phyloP scores from a whole-genome alignment of 2,329 filamentous ascomycete species.

The Ilyonectria destructans region DNA sequence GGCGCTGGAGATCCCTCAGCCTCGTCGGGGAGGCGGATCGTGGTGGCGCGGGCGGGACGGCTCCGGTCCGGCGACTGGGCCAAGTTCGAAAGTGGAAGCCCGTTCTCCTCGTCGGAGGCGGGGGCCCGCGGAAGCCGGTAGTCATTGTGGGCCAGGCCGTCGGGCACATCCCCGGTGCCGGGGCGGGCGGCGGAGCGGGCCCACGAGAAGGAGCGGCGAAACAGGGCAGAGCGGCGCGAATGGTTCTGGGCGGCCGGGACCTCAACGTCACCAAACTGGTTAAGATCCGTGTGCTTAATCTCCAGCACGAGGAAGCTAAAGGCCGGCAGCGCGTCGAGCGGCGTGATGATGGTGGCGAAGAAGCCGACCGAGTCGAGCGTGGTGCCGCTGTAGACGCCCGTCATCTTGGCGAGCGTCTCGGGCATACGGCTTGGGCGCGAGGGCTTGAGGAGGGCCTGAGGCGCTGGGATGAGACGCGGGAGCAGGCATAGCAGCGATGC shows the following conservation, averaged over 20 bases:
- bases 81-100: conserved; percentile 23
- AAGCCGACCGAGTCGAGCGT: conserved; percentile 71
- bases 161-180: conserved; percentile 2
- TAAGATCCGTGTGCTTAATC: conserved; percentile 62
- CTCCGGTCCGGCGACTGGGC: conserved; percentile 12
- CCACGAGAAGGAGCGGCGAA: conserved; percentile 33
- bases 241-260: conserved; percentile 16
- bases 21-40: conserved; percentile 25
- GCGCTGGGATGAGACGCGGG: conserved; percentile 74
- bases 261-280: conserved; percentile 33
- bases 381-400: conserved; percentile 72
- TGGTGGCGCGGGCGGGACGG: conserved; percentile 24
- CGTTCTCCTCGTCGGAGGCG: conserved; percentile 35
- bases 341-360: conserved; percentile 75
- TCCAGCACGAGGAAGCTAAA: conserved; percentile 66
- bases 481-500: conserved; percentile 72
- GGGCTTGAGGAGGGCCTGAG: conserved; percentile 74
- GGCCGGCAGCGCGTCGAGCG: conserved; percentile 64
- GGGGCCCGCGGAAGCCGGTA: conserved; percentile 32
- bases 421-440: conserved; percentile 71
- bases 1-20: conserved; percentile 12
- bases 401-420: conserved; percentile 68
- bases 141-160: conserved; percentile 13
- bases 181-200: conserved; percentile 24
- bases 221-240: conserved; percentile 16